Conservation (phyloP, 495 filamentous ascomycete species). For the Podospora bellae-mahoneyi region DNA sequence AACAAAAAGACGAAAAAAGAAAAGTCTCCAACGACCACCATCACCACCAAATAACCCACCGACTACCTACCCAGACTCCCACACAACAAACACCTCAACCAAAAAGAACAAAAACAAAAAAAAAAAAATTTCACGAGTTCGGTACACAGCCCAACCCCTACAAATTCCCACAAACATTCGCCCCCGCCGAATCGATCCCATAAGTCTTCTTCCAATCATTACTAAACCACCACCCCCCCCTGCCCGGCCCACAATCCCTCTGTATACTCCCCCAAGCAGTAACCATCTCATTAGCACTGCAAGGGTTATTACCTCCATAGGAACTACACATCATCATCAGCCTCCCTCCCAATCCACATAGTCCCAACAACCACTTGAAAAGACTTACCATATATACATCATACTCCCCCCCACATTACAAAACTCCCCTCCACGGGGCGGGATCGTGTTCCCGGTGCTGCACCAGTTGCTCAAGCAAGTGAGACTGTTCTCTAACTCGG, state of each 20-base stretch:
- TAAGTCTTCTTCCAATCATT: constrained; percentile 12
- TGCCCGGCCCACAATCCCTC: not conserved
- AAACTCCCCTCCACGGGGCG: not conserved
- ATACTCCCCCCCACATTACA: constrained; percentile 1
- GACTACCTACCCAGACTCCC: no score
- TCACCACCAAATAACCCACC: no score
- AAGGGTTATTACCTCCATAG: constrained; percentile 2
- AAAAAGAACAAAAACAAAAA: not conserved
- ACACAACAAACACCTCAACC: no score
- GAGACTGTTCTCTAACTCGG: not conserved
- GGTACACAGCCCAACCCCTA: not conserved
- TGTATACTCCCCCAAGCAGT: constrained; percentile 3
- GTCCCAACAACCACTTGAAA: not conserved
- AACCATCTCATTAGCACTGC: not conserved
- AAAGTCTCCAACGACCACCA: not conserved
- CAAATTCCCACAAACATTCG: constrained; percentile 1
- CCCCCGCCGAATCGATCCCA: constrained; percentile 3
- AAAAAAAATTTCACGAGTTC: not conserved
- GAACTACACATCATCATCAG: not conserved
- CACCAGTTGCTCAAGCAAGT: constrained; percentile 2
- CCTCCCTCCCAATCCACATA: not conserved
- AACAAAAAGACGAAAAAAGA: no score
- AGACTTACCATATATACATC: constrained; percentile 5
- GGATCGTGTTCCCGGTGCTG: not conserved
- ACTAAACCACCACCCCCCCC: constrained; percentile 7